Conservation (phyloP, 768 basidiomycete genomes). For the Obba rivulosa region DNA sequence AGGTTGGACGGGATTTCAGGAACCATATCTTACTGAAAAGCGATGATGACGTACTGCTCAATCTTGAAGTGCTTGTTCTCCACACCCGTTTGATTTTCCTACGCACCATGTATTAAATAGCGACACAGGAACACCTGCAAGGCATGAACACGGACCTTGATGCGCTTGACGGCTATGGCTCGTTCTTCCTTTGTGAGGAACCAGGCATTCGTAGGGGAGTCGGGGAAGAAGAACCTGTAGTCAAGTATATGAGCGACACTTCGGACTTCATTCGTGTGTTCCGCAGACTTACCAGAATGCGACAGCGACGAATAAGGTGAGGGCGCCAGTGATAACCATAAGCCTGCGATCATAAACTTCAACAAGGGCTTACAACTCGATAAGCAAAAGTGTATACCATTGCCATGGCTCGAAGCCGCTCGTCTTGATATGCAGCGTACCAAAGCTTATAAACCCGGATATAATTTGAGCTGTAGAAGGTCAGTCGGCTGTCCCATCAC, state of each 20-base stretch:
- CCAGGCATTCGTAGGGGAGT: constrained; percentile 71
- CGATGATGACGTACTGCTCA: constrained; percentile 54
- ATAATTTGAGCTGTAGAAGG: constrained; percentile 55
- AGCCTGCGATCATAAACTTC: constrained; percentile 36
- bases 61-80: constrained; percentile 80
- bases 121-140: background rate
- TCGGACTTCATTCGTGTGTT: background rate
- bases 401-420: constrained; percentile 63
- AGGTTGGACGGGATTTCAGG: background rate
- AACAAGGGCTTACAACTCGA: constrained; percentile 6
- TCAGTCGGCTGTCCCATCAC: background rate
- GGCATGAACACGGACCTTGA: constrained; percentile 39
- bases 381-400: constrained; percentile 36
- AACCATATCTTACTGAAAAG: background rate
- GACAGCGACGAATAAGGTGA: constrained; percentile 49
- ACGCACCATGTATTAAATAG: background rate
- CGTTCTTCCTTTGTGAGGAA: constrained; percentile 68
- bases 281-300: constrained; percentile 45
- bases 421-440: constrained; percentile 56
- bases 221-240: constrained; percentile 61
- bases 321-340: constrained; percentile 62
- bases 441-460: constrained; percentile 64
- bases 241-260: background rate
- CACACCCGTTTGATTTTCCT: constrained; percentile 76
- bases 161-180: constrained; percentile 53